Evolutionary conservation across 2,329 filamentous ascomycete genomes (phyloP).

Genomic region (Cladosporium oxysporum): DNA sequence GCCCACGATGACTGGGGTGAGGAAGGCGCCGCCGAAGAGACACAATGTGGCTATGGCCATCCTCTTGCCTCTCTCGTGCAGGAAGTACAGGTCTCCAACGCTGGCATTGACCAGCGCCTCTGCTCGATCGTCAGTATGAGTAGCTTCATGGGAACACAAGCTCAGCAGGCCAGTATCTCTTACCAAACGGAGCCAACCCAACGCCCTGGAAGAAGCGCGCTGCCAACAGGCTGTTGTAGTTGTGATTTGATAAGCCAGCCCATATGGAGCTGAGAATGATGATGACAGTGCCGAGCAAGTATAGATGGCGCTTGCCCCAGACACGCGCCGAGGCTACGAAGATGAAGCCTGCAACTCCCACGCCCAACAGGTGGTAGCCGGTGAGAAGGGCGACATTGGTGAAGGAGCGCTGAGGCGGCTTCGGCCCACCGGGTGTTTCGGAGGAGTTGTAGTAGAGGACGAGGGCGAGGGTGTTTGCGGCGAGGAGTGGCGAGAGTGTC

Average conservation of each 20-base stretch:
- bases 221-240: conserved; percentile 72
- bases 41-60: conserved; percentile 80
- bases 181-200: conserved; percentile 73
- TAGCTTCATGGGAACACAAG: neutral
- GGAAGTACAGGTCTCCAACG: conserved; percentile 87
- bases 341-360: conserved; percentile 77
- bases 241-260: conserved; percentile 68
- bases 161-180: neutral
- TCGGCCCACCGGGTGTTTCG: neutral
- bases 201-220: conserved; percentile 84
- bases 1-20: conserved; percentile 87
- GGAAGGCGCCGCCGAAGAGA: conserved; percentile 70
- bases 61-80: conserved; percentile 76
- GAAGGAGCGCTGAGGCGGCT: conserved; percentile 54
- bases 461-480: conserved; percentile 81
- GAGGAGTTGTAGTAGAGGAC: conserved; percentile 60
- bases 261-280: conserved; percentile 74
- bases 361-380: conserved; percentile 82
- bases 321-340: conserved; percentile 86
- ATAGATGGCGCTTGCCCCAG: conserved; percentile 90
- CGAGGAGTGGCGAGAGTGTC: conserved; percentile 80
- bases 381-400: conserved; percentile 80
- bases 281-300: conserved; percentile 73
- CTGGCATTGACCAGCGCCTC: conserved; percentile 87
- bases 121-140: neutral